These are phyloP conservation scores for Pestalotiopsis sp. DNA, from an alignment of 2,329 filamentous ascomycete species.

Conservation along the genomic window DNA sequence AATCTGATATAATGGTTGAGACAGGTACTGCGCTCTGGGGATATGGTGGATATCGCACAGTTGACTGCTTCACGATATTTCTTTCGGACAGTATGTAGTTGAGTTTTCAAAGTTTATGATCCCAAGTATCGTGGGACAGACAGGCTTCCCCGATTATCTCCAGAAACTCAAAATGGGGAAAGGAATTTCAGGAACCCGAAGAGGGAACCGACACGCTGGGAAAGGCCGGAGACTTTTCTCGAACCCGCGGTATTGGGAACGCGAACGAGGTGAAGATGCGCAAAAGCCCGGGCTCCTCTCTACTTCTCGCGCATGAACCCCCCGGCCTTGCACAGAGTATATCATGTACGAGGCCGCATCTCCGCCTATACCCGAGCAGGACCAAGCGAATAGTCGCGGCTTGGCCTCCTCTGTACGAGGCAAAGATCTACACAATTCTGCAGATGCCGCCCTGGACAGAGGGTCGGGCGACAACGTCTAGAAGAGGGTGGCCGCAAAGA, in stretches of 20 bases:
- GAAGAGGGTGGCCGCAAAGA: background rate
- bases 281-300: too few species aligned
- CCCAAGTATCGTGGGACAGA: too few species aligned
- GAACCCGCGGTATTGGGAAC: background rate
- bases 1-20: too few species aligned
- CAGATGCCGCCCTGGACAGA: background rate
- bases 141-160: too few species aligned
- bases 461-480: background rate
- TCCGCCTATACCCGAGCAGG: background rate
- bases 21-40: too few species aligned
- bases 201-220: background rate
- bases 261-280: background rate
- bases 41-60: too few species aligned
- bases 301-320: background rate
- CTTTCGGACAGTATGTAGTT: too few species aligned
- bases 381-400: conserved; percentile 1
- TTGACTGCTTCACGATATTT: too few species aligned
- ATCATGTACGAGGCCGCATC: background rate
- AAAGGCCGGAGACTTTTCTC: background rate
- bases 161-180: background rate
- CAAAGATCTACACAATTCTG: background rate
- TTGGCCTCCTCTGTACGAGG: background rate
- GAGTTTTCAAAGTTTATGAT: too few species aligned
- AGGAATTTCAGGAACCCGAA: background rate
- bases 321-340: background rate